Evolutionary conservation across 2,329 filamentous ascomycete genomes (phyloP).

Genomic region (Periconia sp.): DNA sequence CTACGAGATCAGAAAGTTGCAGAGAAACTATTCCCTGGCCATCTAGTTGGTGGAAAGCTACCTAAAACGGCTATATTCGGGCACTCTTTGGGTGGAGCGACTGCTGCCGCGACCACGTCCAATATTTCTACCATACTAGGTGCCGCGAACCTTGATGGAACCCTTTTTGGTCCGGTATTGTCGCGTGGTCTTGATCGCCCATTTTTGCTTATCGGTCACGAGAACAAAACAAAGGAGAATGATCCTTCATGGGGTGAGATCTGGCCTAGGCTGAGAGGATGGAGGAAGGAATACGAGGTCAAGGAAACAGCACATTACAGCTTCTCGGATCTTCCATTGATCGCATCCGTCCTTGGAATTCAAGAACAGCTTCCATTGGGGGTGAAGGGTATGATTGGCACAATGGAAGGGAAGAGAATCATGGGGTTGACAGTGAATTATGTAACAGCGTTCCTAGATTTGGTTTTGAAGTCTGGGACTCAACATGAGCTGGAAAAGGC

Average conservation of each 20-base stretch:
- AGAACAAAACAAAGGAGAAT: constrained; percentile 30
- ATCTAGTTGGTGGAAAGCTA: background rate
- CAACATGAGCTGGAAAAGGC: constrained; percentile 2
- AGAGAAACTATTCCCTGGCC: constrained; percentile 10
- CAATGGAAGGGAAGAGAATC: constrained; percentile 22
- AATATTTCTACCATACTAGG: constrained; percentile 21
- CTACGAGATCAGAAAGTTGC: constrained; percentile 14
- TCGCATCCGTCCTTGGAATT: constrained; percentile 17
- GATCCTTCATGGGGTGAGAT: constrained; percentile 29
- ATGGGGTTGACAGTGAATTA: constrained; percentile 21
- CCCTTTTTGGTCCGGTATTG: constrained; percentile 25
- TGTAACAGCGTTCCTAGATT: constrained; percentile 21
- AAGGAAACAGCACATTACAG: constrained; percentile 27
- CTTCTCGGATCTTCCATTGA: constrained; percentile 28
- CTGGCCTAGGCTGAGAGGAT: constrained; percentile 24
- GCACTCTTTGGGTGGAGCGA: constrained; percentile 42
- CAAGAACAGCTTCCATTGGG: constrained; percentile 17
- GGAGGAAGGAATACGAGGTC: constrained; percentile 32
- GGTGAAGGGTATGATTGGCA: constrained; percentile 22
- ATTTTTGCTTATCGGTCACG: constrained; percentile 29
- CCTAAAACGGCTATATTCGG: constrained; percentile 28
- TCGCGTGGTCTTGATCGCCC: constrained; percentile 15
- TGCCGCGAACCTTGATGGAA: constrained; percentile 41
- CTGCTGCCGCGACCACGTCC: constrained; percentile 21
- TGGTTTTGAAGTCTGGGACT: constrained; percentile 17